These are phyloP conservation scores for Aspergillus caelatus DNA, from an alignment of 2,329 filamentous ascomycete species.

Conservation along the genomic window DNA sequence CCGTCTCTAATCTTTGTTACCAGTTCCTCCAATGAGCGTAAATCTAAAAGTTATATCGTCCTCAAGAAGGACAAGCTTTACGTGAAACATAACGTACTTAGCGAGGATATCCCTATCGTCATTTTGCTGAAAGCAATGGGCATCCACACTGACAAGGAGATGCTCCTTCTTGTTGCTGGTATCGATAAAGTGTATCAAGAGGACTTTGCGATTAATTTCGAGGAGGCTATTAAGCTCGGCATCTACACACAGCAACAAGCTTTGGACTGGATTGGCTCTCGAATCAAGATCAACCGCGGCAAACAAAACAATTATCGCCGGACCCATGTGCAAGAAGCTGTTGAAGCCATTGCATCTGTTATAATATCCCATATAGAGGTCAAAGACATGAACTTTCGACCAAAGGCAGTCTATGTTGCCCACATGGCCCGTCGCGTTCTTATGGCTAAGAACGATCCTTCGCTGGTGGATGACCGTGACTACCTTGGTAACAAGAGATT, in stretches of 20 bases:
- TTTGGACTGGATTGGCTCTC: slow-evolving; percentile 83
- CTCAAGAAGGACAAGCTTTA: slow-evolving; percentile 91
- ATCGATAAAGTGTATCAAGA: slow-evolving; percentile 89
- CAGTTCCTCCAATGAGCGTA: slow-evolving; percentile 95
- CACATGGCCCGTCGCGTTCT: slow-evolving; percentile 97
- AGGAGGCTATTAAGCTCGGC: slow-evolving; percentile 80
- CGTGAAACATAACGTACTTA: slow-evolving; percentile 88
- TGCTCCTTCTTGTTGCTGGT: slow-evolving; percentile 86
- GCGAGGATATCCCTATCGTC: slow-evolving; percentile 92
- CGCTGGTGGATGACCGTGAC: slow-evolving; percentile 91
- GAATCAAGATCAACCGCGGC: slow-evolving; percentile 80
- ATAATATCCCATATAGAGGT: slow-evolving; percentile 95
- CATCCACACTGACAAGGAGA: slow-evolving; percentile 91
- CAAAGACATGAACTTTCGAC: slow-evolving; percentile 86
- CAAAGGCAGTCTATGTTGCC: slow-evolving; percentile 95
- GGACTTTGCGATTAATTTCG: slow-evolving; percentile 92
- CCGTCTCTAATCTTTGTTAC: slow-evolving; percentile 18
- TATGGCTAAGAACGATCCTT: slow-evolving; percentile 88
- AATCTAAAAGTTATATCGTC: slow-evolving; percentile 95
- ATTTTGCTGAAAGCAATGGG: slow-evolving; percentile 92
- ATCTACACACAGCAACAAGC: slow-evolving; percentile 95
- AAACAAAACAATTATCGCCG: slow-evolving; percentile 63
- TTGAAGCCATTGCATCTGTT: slow-evolving; percentile 89
- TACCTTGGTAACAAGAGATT: slow-evolving; percentile 98
- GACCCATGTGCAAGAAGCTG: slow-evolving; percentile 85